Evolutionary conservation across 1,284 basidiomycete species (phyloP).

Genomic region (Phenoliferia sp.): DNA sequence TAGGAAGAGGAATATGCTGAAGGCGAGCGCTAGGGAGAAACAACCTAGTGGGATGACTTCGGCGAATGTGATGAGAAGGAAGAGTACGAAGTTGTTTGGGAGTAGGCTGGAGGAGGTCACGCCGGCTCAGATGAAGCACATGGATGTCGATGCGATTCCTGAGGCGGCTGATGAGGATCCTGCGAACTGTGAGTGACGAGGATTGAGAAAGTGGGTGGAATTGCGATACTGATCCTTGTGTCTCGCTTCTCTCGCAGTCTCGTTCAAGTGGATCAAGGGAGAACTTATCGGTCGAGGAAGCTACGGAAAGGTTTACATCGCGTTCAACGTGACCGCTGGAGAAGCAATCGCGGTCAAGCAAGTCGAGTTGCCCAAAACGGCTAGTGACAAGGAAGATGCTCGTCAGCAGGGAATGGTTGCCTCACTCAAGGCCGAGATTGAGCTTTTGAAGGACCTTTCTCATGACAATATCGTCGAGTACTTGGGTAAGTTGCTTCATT

Average conservation of each 20-base stretch:
- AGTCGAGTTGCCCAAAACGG: constrained; percentile 87
- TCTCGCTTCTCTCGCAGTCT: constrained; percentile 51
- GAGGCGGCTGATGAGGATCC: constrained; percentile 39
- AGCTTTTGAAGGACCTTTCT: constrained; percentile 91
- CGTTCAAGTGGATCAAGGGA: constrained; percentile 98
- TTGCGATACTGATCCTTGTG: background rate
- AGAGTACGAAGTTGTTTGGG: constrained; percentile 95
- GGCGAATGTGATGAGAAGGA: constrained; percentile 56
- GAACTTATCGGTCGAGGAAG: constrained; percentile 96
- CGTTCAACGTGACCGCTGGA: constrained; percentile 93
- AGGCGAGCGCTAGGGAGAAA: constrained; percentile 12
- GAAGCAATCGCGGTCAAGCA: constrained; percentile 99
- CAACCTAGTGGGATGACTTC: constrained; percentile 9
- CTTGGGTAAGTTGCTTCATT: constrained; percentile 55
- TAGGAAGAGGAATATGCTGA: constrained; percentile 39
- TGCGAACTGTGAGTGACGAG: constrained; percentile 35
- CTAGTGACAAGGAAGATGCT: constrained; percentile 80
- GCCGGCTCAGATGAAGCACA: constrained; percentile 50
- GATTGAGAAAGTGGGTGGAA: background rate
- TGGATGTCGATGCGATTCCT: constrained; percentile 32
- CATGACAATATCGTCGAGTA: constrained; percentile 97
- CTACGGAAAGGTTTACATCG: constrained; percentile 93
- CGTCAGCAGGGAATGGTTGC: constrained; percentile 82
- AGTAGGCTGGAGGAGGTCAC: constrained; percentile 89
- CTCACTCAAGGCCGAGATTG: constrained; percentile 88